These are phyloP conservation scores for Mortierella sp. DNA, from an alignment of 371 early-diverging fungal species.

Conservation along the genomic window DNA sequence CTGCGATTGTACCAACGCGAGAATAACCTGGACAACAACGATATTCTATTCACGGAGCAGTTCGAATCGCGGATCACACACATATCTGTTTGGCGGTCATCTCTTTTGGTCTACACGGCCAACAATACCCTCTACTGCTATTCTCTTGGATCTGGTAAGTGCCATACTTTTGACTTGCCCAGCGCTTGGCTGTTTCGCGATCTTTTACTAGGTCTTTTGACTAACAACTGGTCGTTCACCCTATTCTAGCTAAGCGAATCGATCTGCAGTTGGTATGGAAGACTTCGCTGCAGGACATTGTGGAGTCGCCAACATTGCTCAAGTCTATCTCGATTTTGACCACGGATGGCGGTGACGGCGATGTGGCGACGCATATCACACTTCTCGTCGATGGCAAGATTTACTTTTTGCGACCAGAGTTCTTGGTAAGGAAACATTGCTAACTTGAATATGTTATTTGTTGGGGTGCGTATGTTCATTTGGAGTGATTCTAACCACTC, in stretches of 20 bases:
- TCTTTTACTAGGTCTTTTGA: neutral
- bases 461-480: too few species aligned
- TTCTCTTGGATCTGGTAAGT: constrained; percentile 53
- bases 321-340: constrained; percentile 50
- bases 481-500: neutral
- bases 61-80: constrained; percentile 53
- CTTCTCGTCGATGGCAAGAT: constrained; percentile 54
- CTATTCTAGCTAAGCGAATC: constrained; percentile 44
- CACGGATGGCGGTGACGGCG: constrained; percentile 31
- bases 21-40: constrained; percentile 76
- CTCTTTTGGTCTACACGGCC: constrained; percentile 74
- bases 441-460: neutral
- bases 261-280: constrained; percentile 71
- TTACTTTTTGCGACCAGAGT: constrained; percentile 53
- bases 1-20: constrained; percentile 85
- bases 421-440: constrained; percentile 29
- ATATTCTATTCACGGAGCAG: constrained; percentile 68
- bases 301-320: constrained; percentile 55
- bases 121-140: constrained; percentile 77
- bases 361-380: constrained; percentile 38
- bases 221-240: too few species aligned
- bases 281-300: constrained; percentile 77
- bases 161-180: too few species aligned
- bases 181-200: too few species aligned
- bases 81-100: constrained; percentile 65